These are phyloP conservation scores for Curvularia hawaiiensis DNA, from an alignment of 2,329 filamentous ascomycete genomes.

Conservation along the genomic window DNA sequence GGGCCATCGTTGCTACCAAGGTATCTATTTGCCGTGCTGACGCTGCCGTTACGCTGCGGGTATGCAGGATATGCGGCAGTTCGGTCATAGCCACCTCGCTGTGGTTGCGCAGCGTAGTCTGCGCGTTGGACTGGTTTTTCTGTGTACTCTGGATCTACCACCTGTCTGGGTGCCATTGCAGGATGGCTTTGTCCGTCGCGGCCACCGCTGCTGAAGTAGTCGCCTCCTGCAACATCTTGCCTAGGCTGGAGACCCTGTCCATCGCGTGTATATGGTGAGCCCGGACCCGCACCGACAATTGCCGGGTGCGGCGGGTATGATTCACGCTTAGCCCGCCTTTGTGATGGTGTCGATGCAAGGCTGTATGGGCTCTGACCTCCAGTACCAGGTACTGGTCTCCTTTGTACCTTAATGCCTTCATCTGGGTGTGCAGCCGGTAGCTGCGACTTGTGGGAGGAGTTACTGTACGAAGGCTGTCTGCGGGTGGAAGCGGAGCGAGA, in stretches of 20 bases:
- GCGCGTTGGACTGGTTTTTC: conserved; percentile 20
- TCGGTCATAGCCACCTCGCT: conserved; percentile 28
- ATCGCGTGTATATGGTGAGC: conserved; percentile 39
- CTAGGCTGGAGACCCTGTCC: conserved; percentile 35
- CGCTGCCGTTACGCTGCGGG: conserved; percentile 26
- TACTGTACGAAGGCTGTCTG: conserved; percentile 33
- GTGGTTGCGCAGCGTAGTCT: conserved; percentile 26
- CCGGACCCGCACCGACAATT: conserved; percentile 43
- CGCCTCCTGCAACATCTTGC: conserved; percentile 33
- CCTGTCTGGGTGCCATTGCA: conserved; percentile 10
- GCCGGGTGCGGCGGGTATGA: conserved; percentile 45
- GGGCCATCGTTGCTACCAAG: conserved; percentile 30
- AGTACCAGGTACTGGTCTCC: conserved; percentile 42
- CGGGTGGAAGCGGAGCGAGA: conserved; percentile 30
- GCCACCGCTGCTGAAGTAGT: conserved; percentile 37
- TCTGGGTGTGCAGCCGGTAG: conserved; percentile 27
- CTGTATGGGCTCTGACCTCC: conserved; percentile 37
- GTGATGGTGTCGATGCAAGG: conserved; percentile 30
- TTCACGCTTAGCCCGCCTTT: conserved; percentile 33
- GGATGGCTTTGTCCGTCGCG: conserved; percentile 23
- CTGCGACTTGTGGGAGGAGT: conserved; percentile 44
- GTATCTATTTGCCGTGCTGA: conserved; percentile 39
- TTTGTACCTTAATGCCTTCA: conserved; percentile 28
- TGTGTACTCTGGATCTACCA: conserved; percentile 16
- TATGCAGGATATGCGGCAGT: conserved; percentile 28